Percentiles rank a stretch among this genome's conserved stretches.
These are phyloP conservation scores for Melastoma candidum DNA, from an alignment of 441 rosid species.

Conservation along the genomic window DNA sequence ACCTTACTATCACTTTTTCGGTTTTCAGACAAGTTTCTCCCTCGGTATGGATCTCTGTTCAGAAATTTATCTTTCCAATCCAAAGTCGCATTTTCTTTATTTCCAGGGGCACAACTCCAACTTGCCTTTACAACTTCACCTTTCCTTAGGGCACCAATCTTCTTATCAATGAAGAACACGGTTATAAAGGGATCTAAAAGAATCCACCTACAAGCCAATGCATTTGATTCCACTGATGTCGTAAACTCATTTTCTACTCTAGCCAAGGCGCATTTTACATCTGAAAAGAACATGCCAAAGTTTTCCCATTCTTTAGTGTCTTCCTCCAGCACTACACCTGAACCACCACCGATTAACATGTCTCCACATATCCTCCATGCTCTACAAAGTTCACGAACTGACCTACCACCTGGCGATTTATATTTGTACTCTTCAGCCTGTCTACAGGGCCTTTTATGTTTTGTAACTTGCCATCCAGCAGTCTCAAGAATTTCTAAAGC, in stretches of 20 bases:
- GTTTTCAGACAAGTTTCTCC: too few relatives aligned
- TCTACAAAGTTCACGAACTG: constrained; percentile 62
- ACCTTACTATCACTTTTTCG: constrained; percentile 28
- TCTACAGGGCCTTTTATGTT: constrained; percentile 47
- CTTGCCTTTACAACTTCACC: constrained; percentile 60
- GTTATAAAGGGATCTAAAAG: constrained; percentile 83
- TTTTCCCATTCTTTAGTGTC: constrained; percentile 57
- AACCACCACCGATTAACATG: constrained; percentile 30
- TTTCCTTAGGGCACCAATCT: constrained; percentile 67
- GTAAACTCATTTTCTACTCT: constrained; percentile 48
- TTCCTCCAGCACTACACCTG: constrained; percentile 28
- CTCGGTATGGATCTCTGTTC: too few relatives aligned
- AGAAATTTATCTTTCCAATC: constrained; percentile 13
- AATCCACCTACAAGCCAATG: constrained; percentile 59
- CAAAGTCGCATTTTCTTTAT: constrained; percentile 21
- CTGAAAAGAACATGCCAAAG: constrained; percentile 59
- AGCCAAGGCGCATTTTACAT: constrained; percentile 41
- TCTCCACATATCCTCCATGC: constrained; percentile 74
- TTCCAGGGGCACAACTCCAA: constrained; percentile 25
- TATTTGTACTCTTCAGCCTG: constrained; percentile 44
- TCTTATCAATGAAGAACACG: constrained; percentile 57
- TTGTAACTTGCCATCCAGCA: constrained; percentile 66
- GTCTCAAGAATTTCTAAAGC: constrained; percentile 36
- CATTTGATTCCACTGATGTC: constrained; percentile 25
- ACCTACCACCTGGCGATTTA: constrained; percentile 54